These are phyloP conservation scores for Ganoderma lucidum DNA, from an alignment of 1,284 basidiomycete species.

Conservation along the genomic window DNA sequence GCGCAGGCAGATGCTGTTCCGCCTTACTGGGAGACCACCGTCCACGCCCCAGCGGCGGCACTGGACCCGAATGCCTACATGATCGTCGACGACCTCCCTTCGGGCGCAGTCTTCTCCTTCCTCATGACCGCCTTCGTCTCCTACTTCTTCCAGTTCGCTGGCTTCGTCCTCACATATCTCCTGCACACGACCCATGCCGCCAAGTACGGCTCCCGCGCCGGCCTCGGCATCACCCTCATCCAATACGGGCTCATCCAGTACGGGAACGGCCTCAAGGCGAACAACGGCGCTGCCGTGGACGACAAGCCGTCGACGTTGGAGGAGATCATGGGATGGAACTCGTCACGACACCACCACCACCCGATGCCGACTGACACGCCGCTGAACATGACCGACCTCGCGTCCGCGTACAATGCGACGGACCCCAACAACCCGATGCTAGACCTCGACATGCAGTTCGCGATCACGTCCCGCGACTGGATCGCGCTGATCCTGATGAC, in stretches of 20 bases:
- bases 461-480: slow-evolving; percentile 73
- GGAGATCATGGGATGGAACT: slow-evolving; percentile 19
- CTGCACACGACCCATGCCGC: slow-evolving; percentile 95
- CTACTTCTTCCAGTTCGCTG: slow-evolving; percentile 97
- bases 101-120: slow-evolving; percentile 78
- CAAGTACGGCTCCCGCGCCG: slow-evolving; percentile 93
- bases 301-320: slow-evolving; percentile 17
- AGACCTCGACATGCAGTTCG: slow-evolving; percentile 31
- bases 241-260: slow-evolving; percentile 75
- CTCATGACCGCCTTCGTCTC: slow-evolving; percentile 85
- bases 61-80: slow-evolving; percentile 64
- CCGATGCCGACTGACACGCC: slow-evolving; percentile 10
- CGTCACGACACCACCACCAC: slow-evolving; percentile 2
- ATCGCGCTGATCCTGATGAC: slow-evolving; percentile 92
- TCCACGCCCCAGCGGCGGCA: slow-evolving; percentile 71
- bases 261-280: slow-evolving; percentile 20
- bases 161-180: slow-evolving; percentile 93
- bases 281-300: background rate
- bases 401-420: slow-evolving; percentile 22
- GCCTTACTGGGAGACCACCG: slow-evolving; percentile 97
- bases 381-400: slow-evolving; percentile 9
- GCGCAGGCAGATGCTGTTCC: slow-evolving; percentile 94
- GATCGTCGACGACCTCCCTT: slow-evolving; percentile 79
- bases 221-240: slow-evolving; percentile 94
- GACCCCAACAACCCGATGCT: slow-evolving; percentile 25